Conservation (phyloP, 345 rosid species). For the Populus pruinosa region DNA sequence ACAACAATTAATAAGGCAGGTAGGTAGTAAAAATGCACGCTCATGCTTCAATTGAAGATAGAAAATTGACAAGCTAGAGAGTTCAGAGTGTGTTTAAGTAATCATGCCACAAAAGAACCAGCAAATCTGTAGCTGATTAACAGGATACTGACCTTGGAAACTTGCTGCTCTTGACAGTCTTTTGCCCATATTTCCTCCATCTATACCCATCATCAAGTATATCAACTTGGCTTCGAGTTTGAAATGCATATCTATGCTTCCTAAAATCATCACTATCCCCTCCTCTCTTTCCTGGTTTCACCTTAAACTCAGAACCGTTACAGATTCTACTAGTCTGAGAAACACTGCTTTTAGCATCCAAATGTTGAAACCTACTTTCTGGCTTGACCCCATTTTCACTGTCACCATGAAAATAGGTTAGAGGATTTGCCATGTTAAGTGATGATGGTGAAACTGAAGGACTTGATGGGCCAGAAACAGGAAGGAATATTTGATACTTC, state of each 20-base stretch:
- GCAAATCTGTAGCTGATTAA: not conserved
- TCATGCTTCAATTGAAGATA: not conserved
- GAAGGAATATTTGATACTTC: slow-evolving; percentile 14
- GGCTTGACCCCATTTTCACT: slow-evolving; percentile 3
- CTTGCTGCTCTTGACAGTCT: slow-evolving; percentile 34
- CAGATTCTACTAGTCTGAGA: slow-evolving; percentile 14
- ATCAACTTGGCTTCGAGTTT: slow-evolving; percentile 45
- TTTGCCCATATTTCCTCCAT: slow-evolving; percentile 55
- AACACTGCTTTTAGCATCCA: not conserved
- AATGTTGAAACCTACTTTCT: not conserved
- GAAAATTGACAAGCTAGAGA: not conserved
- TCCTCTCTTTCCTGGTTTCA: slow-evolving; percentile 11
- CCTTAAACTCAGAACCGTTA: slow-evolving; percentile 1
- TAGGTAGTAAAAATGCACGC: not conserved
- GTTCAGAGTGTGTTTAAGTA: not conserved
- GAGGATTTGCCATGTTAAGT: slow-evolving; percentile 3
- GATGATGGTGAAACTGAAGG: slow-evolving; percentile 24
- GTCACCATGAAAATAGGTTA: not conserved
- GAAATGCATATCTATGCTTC: slow-evolving; percentile 43
- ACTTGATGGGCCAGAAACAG: not conserved
- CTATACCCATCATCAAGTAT: slow-evolving; percentile 52
- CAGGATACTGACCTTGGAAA: slow-evolving; percentile 37
- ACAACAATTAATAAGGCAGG: not conserved
- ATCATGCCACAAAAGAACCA: not conserved
- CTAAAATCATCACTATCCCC: slow-evolving; percentile 12